Evolutionary conservation across 2,329 filamentous ascomycete species (phyloP).

Genomic region (Nothophoma quercina): DNA sequence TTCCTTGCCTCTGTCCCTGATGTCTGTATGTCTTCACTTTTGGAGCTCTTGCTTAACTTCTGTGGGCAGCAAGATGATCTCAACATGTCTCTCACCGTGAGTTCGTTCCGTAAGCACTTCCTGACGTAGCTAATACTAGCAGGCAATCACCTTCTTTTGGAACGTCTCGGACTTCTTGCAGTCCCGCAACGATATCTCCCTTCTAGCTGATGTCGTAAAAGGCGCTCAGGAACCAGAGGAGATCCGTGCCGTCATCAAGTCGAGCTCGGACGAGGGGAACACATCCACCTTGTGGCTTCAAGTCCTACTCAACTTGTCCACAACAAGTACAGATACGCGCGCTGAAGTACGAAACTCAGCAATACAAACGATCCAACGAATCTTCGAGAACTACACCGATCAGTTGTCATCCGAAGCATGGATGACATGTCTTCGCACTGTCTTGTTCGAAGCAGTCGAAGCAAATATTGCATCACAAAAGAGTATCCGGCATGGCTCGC

Average conservation of each 20-base stretch:
- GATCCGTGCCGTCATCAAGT: constrained; percentile 65
- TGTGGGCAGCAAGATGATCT: constrained; percentile 89
- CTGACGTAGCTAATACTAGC: constrained; percentile 12
- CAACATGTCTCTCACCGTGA: constrained; percentile 90
- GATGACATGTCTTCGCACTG: constrained; percentile 80
- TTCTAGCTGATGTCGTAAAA: constrained; percentile 37
- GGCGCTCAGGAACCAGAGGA: constrained; percentile 55
- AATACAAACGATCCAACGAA: constrained; percentile 87
- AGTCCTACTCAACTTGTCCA: constrained; percentile 73
- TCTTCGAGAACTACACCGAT: constrained; percentile 90
- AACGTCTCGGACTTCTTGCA: constrained; percentile 88
- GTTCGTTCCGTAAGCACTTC: constrained; percentile 28
- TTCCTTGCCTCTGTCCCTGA: constrained; percentile 78
- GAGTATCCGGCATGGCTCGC: constrained; percentile 21
- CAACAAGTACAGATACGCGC: constrained; percentile 74
- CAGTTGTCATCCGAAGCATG: constrained; percentile 79
- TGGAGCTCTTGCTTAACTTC: constrained; percentile 89
- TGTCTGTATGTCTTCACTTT: constrained; percentile 77
- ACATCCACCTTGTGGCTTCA: constrained; percentile 81
- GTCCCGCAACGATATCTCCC: constrained; percentile 53
- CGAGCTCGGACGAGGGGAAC: constrained; percentile 66
- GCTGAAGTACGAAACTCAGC: constrained; percentile 84
- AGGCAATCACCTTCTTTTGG: constrained; percentile 96
- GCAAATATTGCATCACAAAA: constrained; percentile 59
- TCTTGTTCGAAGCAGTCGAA: constrained; percentile 79